A percentile compares a stretch with the other conserved stretches of the same genome.
phyloP scores from a whole-genome alignment of 495 filamentous ascomycete genomes.

The Podospora anserina region DNA sequence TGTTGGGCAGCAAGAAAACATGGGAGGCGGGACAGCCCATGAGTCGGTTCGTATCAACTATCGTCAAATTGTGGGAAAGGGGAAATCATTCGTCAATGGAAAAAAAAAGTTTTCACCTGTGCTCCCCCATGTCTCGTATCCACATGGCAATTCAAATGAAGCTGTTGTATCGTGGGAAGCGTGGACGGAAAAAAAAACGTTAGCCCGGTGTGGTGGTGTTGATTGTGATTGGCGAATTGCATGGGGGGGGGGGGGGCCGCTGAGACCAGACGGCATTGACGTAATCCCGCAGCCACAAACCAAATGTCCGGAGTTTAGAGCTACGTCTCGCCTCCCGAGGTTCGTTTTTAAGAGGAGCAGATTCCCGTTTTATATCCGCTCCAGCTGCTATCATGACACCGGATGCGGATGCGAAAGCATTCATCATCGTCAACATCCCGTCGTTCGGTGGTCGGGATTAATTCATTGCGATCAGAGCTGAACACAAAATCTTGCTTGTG shows the following conservation, averaged over 20 bases:
- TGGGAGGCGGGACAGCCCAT: neutral
- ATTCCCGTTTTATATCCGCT: neutral
- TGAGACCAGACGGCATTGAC: constrained; percentile 1
- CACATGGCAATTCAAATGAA: neutral
- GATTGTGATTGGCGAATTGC: constrained; percentile 2
- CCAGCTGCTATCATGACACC: neutral
- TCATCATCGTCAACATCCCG: neutral
- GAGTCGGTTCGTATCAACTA: neutral
- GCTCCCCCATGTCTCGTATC: constrained; percentile 1
- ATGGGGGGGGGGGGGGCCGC: too few species aligned
- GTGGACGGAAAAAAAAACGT: neutral
- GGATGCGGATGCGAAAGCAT: neutral
- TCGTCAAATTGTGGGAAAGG: constrained; percentile 1
- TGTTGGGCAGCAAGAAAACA: constrained; percentile 11
- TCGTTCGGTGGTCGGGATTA: neutral
- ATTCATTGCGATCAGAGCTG: neutral
- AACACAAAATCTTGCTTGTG: neutral
- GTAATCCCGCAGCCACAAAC: constrained; percentile 4
- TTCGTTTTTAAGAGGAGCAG: neutral
- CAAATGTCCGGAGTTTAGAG: neutral
- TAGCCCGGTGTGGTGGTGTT: neutral
- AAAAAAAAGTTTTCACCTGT: constrained; percentile 16
- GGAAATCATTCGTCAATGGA: neutral
- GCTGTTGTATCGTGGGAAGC: neutral
- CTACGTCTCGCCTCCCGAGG: neutral